Evolutionary conservation across 2,329 filamentous ascomycete genomes (phyloP).

Genomic region (Zymoseptoria pseudotritici): DNA sequence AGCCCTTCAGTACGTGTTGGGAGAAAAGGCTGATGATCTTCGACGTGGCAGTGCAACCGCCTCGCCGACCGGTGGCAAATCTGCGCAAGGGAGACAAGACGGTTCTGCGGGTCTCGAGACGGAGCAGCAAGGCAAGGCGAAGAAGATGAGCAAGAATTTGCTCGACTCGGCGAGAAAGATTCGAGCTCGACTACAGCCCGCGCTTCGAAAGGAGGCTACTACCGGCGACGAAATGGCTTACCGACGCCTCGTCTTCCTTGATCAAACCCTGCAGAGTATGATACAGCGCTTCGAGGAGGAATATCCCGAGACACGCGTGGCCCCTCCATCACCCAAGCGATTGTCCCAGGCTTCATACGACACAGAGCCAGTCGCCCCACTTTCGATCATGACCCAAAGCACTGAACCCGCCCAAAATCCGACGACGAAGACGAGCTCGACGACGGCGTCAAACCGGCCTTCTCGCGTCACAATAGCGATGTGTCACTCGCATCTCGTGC

Average conservation of each 20-base stretch:
- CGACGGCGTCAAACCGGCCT: conserved; percentile 31
- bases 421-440: conserved; percentile 29
- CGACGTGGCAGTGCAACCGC: conserved; percentile 30
- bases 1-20: conserved; percentile 81
- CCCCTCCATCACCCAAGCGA: conserved; percentile 13
- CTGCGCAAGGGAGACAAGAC: conserved; percentile 26
- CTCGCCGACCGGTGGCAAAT: conserved; percentile 40
- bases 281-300: conserved; percentile 95
- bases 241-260: conserved; percentile 76
- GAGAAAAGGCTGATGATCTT: conserved; percentile 58
- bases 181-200: conserved; percentile 70
- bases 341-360: conserved; percentile 13
- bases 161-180: conserved; percentile 86
- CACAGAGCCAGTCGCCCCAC: conserved; percentile 10
- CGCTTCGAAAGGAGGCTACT: conserved; percentile 66
- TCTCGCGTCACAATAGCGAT: conserved; percentile 55
- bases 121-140: conserved; percentile 55
- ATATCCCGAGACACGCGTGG: conserved; percentile 75
- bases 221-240: conserved; percentile 68
- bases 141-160: conserved; percentile 88
- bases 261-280: conserved; percentile 80
- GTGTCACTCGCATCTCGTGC: conserved; percentile 60
- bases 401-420: conserved; percentile 21
- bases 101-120: conserved; percentile 24
- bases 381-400: conserved; percentile 8